phyloP scores from a whole-genome alignment of 2,329 filamentous ascomycete genomes.

The Ceratocystis huliohia region DNA sequence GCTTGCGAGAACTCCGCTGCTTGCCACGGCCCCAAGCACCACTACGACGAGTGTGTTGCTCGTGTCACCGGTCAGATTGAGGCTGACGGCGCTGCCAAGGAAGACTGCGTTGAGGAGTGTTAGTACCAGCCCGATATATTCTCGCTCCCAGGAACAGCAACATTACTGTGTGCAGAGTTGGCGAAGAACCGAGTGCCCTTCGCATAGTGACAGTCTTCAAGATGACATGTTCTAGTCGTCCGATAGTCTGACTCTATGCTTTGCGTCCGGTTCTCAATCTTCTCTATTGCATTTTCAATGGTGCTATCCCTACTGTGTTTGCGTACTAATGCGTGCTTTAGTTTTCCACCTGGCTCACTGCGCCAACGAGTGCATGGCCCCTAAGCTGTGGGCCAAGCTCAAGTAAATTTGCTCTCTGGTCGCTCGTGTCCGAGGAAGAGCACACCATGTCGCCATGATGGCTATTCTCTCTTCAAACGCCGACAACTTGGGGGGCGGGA shows the following conservation, averaged over 20 bases:
- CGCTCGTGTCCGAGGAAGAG: background rate
- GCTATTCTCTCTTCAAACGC: conserved; percentile 9
- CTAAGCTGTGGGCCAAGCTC: conserved; percentile 86
- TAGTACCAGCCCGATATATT: conserved; percentile 34
- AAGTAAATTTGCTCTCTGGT: conserved; percentile 50
- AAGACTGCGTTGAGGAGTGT: conserved; percentile 99
- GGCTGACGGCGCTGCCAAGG: conserved; percentile 58
- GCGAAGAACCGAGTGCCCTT: background rate
- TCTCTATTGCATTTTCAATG: background rate
- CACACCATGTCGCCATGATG: conserved; percentile 12
- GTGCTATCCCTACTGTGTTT: conserved; percentile 10
- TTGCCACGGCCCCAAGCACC: conserved; percentile 85
- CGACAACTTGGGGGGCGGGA: background rate
- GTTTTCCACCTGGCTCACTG: conserved; percentile 99
- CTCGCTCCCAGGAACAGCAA: background rate
- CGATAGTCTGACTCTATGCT: background rate
- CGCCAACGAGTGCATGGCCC: conserved; percentile 80
- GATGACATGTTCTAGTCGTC: background rate
- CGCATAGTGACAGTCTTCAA: background rate
- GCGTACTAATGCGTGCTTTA: conserved; percentile 30
- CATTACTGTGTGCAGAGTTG: background rate
- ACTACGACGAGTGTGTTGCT: conserved; percentile 96
- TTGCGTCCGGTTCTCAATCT: background rate
- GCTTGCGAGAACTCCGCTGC: conserved; percentile 80
- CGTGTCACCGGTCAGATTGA: conserved; percentile 60